phyloP scores from a whole-genome alignment of 257 asterid species.

The Sherardia arvensis region DNA sequence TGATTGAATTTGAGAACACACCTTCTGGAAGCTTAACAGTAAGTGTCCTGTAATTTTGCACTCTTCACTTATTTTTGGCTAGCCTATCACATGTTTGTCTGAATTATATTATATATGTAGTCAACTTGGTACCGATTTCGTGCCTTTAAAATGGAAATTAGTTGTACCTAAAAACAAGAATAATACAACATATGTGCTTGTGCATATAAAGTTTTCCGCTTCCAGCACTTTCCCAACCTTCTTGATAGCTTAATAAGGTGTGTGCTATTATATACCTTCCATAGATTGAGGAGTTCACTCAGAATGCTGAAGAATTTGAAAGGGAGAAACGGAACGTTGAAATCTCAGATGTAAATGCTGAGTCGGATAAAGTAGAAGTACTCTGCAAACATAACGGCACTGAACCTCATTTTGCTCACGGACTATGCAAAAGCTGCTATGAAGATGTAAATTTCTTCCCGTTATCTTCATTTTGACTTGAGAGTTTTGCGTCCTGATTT shows the following conservation, averaged over 20 bases:
- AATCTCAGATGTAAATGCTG: slow-evolving; percentile 14
- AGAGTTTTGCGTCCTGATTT: neutral
- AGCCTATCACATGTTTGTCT: neutral
- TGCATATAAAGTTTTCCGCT: neutral
- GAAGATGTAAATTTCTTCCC: slow-evolving; percentile 31
- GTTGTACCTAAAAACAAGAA: neutral
- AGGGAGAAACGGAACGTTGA: slow-evolving; percentile 30
- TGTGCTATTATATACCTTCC: neutral
- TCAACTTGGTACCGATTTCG: too few relatives aligned
- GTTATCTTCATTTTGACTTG: neutral
- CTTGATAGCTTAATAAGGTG: neutral
- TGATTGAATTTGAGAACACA: slow-evolving; percentile 87
- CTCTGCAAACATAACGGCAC: slow-evolving; percentile 63
- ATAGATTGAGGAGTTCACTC: slow-evolving; percentile 73
- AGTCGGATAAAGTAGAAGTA: slow-evolving; percentile 29
- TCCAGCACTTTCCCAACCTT: neutral
- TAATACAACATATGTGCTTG: too few relatives aligned
- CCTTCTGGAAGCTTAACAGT: slow-evolving; percentile 85
- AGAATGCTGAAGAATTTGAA: slow-evolving; percentile 45
- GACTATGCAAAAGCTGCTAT: slow-evolving; percentile 67
- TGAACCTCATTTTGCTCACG: slow-evolving; percentile 64
- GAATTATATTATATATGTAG: neutral
- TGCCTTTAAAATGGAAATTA: neutral
- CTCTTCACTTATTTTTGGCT: neutral
- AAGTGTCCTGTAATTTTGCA: slow-evolving; percentile 13